Percentiles rank a stretch among this genome's conserved stretches.
Evolutionary conservation across 1,139 yeast species (phyloP).

Genomic region (Candida sanyaensis): DNA sequence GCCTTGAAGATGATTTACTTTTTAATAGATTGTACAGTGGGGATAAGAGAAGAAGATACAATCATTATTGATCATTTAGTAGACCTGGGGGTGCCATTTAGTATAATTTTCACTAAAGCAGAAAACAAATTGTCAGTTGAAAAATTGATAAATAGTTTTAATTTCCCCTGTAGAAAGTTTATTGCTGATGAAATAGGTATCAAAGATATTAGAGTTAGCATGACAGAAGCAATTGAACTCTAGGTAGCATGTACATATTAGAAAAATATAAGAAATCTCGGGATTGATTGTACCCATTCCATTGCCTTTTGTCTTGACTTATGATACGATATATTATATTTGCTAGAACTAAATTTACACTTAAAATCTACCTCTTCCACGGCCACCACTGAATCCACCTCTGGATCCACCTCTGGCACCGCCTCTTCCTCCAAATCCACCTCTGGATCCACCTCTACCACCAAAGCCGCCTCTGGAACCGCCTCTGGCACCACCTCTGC

Average conservation of each 20-base stretch:
- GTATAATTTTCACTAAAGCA: conserved; percentile 73
- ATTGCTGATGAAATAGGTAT: not conserved
- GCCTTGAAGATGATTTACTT: conserved; percentile 60
- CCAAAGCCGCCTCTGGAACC: conserved; percentile 42
- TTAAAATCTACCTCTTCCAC: conserved; percentile 23
- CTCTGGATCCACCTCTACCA: conserved; percentile 39
- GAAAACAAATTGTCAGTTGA: conserved; percentile 48
- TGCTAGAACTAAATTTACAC: not conserved
- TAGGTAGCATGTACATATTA: not conserved
- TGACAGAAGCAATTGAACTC: conserved; percentile 24
- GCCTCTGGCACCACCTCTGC: conserved; percentile 30
- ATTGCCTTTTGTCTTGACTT: not conserved
- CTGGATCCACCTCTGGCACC: conserved; percentile 7
- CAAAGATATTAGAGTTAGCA: conserved; percentile 32
- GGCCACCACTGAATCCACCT: conserved; percentile 41
- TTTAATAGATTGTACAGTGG: conserved; percentile 59
- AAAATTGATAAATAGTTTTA: conserved; percentile 11
- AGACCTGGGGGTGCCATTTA: conserved; percentile 64
- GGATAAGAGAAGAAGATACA: conserved; percentile 59
- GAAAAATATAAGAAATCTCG: too few relatives aligned
- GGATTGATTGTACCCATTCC: too few relatives aligned
- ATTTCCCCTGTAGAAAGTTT: conserved; percentile 11
- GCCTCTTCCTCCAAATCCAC: conserved; percentile 6
- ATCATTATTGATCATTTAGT: conserved; percentile 52
- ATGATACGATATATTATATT: not conserved